Percentiles rank a stretch among this genome's conserved stretches.
Evolutionary conservation across 1,284 basidiomycete species (phyloP).

Genomic region (Flammula alnicola): DNA sequence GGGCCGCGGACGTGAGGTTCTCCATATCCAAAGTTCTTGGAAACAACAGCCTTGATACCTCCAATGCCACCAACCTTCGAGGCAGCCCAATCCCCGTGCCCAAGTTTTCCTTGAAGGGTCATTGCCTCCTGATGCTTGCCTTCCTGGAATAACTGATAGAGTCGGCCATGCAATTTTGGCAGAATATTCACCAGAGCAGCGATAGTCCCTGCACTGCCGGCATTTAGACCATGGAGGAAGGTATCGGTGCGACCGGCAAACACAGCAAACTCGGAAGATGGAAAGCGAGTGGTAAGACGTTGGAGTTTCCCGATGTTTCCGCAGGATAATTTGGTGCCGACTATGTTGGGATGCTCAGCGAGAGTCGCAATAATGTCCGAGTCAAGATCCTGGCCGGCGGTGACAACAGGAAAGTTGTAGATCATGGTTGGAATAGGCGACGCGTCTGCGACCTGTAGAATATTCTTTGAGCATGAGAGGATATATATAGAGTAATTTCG

Average conservation of each 20-base stretch:
- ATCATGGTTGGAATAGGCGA: constrained; percentile 88
- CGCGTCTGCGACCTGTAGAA: constrained; percentile 72
- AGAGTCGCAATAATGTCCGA: constrained; percentile 79
- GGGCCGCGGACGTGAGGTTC: constrained; percentile 60
- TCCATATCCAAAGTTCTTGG: constrained; percentile 75
- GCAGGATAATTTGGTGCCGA: constrained; percentile 88
- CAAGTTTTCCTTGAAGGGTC: constrained; percentile 70
- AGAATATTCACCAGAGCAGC: constrained; percentile 79
- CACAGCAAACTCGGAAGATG: constrained; percentile 59
- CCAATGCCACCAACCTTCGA: constrained; percentile 74
- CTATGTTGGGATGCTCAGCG: constrained; percentile 84
- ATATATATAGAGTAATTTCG: constrained; percentile 23
- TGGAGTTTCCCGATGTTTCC: constrained; percentile 86
- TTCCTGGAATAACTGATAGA: constrained; percentile 63
- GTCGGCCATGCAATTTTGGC: constrained; percentile 71
- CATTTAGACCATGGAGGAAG: constrained; percentile 70
- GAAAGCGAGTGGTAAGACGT: constrained; percentile 65
- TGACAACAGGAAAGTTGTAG: constrained; percentile 88
- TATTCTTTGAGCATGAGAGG: neutral
- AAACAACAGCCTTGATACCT: constrained; percentile 72
- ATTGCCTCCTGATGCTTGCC: constrained; percentile 70
- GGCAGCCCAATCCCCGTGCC: constrained; percentile 75
- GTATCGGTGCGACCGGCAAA: constrained; percentile 71
- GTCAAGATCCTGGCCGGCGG: constrained; percentile 86
- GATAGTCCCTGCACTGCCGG: constrained; percentile 73